These are phyloP conservation scores for Gaertneriomyces sp. DNA, from an alignment of 192 early-diverging fungal species.

Conservation along the genomic window DNA sequence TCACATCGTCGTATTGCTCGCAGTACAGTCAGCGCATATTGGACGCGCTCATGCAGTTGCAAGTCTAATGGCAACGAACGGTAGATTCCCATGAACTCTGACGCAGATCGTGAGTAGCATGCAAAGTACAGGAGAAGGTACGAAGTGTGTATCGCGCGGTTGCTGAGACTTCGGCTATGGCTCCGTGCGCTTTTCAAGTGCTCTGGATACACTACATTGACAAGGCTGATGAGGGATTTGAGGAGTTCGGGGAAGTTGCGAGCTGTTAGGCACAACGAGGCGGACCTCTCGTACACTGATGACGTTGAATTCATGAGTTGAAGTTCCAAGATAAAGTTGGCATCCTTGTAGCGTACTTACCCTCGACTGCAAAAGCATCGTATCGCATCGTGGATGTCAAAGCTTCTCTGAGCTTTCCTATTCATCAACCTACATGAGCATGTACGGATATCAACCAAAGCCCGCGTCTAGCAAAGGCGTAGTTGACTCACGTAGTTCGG, in stretches of 20 bases:
- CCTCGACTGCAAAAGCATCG: slow-evolving; percentile 32
- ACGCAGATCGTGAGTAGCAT: slow-evolving; percentile 14
- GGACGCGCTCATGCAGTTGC: slow-evolving; percentile 3
- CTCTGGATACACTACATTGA: slow-evolving; percentile 21
- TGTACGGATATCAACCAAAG: not conserved
- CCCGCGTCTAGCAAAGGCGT: not conserved
- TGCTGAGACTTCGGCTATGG: not conserved
- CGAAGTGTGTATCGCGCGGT: slow-evolving; percentile 11
- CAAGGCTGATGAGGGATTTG: slow-evolving; percentile 32
- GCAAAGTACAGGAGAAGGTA: slow-evolving; percentile 24
- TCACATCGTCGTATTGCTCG: not conserved
- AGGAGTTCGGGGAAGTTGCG: slow-evolving; percentile 39
- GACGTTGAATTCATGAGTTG: not conserved
- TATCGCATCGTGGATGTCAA: slow-evolving; percentile 11
- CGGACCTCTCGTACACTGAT: slow-evolving; percentile 37
- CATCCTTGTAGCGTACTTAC: slow-evolving; percentile 1
- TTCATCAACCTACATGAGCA: not conserved
- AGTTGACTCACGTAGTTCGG: slow-evolving; percentile 20
- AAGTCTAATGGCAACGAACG: slow-evolving; percentile 1
- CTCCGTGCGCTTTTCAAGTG: not conserved
- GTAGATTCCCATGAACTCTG: slow-evolving; percentile 13
- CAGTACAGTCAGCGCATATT: slow-evolving; percentile 8
- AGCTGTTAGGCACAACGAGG: slow-evolving; percentile 25
- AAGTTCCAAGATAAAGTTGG: not conserved
- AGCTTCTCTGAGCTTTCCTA: slow-evolving; percentile 43